Conservation (phyloP, 306 rosid species). For the Oemleria cerasiformis region DNA sequence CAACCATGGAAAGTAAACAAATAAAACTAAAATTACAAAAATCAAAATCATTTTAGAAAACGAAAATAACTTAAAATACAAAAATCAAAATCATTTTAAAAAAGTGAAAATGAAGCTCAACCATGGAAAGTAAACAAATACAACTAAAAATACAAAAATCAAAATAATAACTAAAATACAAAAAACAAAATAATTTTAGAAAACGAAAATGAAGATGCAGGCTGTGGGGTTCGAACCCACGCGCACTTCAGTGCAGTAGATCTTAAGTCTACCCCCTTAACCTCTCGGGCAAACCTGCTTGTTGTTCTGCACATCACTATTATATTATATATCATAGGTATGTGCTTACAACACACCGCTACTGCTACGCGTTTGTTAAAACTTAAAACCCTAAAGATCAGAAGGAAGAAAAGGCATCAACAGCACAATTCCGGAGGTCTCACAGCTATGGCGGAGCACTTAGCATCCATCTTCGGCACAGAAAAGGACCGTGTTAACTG, state of each 20-base stretch:
- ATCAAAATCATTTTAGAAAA: too few species aligned
- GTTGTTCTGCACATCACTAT: accelerated
- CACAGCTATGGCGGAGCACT: slow-evolving; percentile 87
- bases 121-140: too few species aligned
- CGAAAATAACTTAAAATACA: too few species aligned
- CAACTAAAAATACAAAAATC: too few species aligned
- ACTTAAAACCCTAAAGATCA: slow-evolving; percentile 11
- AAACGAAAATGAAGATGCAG: slow-evolving; percentile 36
- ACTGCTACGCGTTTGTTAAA: neutral
- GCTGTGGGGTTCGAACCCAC: slow-evolving; percentile 99
- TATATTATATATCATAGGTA: accelerated
- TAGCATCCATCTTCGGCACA: slow-evolving; percentile 96
- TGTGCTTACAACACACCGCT: accelerated
- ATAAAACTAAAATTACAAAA: too few species aligned
- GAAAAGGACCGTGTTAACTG: slow-evolving; percentile 97
- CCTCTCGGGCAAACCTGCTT: slow-evolving; percentile 91
- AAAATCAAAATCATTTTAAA: too few species aligned
- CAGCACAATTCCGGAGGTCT: neutral
- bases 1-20: too few species aligned
- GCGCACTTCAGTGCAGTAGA: slow-evolving; percentile 85
- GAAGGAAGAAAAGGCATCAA: neutral
- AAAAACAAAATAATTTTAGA: too few species aligned
- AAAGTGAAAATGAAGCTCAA: too few species aligned
- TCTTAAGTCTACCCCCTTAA: slow-evolving; percentile 91
- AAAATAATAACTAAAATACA: too few species aligned